Conservation (phyloP, 108 stramenopile genomes). For the Stephanodiscus triporus region DNA sequence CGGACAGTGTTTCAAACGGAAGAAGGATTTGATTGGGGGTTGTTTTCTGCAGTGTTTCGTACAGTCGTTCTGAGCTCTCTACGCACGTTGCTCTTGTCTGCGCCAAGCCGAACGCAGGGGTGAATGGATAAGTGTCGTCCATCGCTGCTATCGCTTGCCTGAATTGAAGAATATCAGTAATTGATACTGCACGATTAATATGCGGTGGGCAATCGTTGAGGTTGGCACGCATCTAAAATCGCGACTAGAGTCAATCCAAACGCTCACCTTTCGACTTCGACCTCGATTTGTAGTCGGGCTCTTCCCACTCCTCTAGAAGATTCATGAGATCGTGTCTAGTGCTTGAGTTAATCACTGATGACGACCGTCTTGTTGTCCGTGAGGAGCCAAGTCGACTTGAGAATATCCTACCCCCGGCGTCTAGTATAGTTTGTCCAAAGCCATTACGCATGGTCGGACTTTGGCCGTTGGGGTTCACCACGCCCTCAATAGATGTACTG, state of each 20-base stretch:
- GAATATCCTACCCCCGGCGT: constrained; percentile 23
- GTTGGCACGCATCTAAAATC: neutral
- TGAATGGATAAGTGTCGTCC: constrained; percentile 51
- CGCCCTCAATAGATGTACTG: neutral
- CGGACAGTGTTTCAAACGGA: constrained; percentile 60
- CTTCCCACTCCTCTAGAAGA: constrained; percentile 57
- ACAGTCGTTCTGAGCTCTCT: constrained; percentile 61
- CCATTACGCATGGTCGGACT: neutral
- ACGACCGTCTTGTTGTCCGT: neutral
- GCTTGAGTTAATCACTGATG: constrained; percentile 2
- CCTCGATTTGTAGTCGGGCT: constrained; percentile 19
- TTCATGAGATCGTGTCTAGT: constrained; percentile 32
- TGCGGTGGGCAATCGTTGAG: neutral
- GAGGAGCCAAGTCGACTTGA: neutral
- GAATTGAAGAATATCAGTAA: constrained; percentile 52
- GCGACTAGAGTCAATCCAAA: neutral
- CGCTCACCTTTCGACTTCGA: neutral
- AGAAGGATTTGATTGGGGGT: constrained; percentile 31
- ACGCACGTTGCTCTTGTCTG: constrained; percentile 60
- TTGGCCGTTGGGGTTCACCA: neutral
- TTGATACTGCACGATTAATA: constrained; percentile 13
- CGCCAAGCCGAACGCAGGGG: constrained; percentile 58
- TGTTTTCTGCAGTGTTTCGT: constrained; percentile 47
- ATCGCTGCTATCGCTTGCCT: constrained; percentile 47
- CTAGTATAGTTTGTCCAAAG: constrained; percentile 30